Evolutionary conservation across 108 stramenopile genomes (phyloP).

Genomic region (Discostella stelligeroides): DNA sequence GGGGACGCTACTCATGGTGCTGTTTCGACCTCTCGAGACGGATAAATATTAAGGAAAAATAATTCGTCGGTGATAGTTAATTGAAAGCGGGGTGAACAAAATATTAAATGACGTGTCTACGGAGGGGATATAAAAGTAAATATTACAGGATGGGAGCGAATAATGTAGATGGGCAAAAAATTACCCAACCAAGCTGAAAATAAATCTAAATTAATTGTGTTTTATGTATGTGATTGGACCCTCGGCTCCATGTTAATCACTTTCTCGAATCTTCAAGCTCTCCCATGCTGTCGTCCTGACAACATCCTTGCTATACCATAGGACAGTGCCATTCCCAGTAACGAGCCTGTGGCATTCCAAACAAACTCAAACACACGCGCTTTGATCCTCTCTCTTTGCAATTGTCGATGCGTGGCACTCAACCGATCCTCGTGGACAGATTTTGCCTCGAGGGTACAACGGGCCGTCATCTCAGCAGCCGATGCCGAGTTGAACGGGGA

Average conservation of each 20-base stretch:
- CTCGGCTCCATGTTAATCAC: too few species aligned
- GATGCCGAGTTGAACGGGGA: not conserved
- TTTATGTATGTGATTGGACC: too few species aligned
- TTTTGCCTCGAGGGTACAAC: slow-evolving; percentile 31
- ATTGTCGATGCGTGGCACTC: slow-evolving; percentile 34
- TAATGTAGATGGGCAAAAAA: too few species aligned
- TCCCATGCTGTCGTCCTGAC: slow-evolving; percentile 17
- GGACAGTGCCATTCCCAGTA: slow-evolving; percentile 52
- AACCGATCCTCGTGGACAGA: slow-evolving; percentile 42
- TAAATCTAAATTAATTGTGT: too few species aligned
- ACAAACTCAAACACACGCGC: slow-evolving; percentile 40
- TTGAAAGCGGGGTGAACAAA: too few species aligned
- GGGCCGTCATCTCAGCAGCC: slow-evolving; percentile 41
- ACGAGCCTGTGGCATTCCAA: slow-evolving; percentile 49
- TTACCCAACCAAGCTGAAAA: too few species aligned
- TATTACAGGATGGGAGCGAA: too few species aligned
- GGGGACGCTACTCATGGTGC: slow-evolving; percentile 86
- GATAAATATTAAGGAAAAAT: slow-evolving; percentile 40
- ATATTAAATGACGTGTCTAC: too few species aligned
- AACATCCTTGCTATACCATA: slow-evolving; percentile 48
- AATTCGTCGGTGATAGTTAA: too few species aligned
- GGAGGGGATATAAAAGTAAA: too few species aligned
- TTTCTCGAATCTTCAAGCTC: not conserved
- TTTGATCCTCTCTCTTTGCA: slow-evolving; percentile 61
- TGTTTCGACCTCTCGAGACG: slow-evolving; percentile 67